phyloP scores from a whole-genome alignment of 2,329 filamentous ascomycete genomes.

The Pseudomassariella vexata region DNA sequence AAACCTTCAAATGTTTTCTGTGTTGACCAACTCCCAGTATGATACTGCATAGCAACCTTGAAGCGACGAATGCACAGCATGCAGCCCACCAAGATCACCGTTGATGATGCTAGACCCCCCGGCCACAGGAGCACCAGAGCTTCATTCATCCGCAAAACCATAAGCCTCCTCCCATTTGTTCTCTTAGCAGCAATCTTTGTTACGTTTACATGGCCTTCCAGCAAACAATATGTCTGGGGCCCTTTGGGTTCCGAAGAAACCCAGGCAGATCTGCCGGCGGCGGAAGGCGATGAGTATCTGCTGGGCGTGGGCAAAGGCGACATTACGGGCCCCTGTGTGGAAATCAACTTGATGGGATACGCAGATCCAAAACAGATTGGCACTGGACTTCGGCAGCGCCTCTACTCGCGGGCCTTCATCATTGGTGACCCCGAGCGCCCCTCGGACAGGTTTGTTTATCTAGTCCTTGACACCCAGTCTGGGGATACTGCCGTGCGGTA shows the following conservation, averaged over 20 bases:
- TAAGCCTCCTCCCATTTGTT: too few relatives aligned
- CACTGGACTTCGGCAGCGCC: conserved; percentile 76
- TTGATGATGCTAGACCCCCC: too few relatives aligned
- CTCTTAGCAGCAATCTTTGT: too few relatives aligned
- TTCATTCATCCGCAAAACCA: too few relatives aligned
- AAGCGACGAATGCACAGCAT: too few relatives aligned
- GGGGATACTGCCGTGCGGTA: conserved; percentile 85
- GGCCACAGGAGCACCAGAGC: too few relatives aligned
- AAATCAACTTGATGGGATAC: conserved; percentile 89
- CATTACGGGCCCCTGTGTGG: conserved; percentile 69
- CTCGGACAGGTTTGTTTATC: conserved; percentile 73
- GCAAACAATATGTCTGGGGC: too few relatives aligned
- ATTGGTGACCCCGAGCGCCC: conserved; percentile 62
- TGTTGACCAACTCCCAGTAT: too few relatives aligned
- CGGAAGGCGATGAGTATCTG: conserved; percentile 41
- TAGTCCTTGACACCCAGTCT: conserved; percentile 80
- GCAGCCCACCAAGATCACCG: too few relatives aligned
- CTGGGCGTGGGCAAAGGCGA: conserved; percentile 53
- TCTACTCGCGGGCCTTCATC: conserved; percentile 88
- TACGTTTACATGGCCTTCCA: too few relatives aligned
- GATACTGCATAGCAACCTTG: too few relatives aligned
- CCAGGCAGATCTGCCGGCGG: not conserved
- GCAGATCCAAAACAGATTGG: conserved; percentile 80
- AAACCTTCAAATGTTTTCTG: too few relatives aligned
- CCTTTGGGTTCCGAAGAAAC: not conserved